A percentile compares a stretch with the other conserved stretches of the same genome.
phyloP scores from a whole-genome alignment of 805 yeast species.

The Metschnikowia matae region DNA sequence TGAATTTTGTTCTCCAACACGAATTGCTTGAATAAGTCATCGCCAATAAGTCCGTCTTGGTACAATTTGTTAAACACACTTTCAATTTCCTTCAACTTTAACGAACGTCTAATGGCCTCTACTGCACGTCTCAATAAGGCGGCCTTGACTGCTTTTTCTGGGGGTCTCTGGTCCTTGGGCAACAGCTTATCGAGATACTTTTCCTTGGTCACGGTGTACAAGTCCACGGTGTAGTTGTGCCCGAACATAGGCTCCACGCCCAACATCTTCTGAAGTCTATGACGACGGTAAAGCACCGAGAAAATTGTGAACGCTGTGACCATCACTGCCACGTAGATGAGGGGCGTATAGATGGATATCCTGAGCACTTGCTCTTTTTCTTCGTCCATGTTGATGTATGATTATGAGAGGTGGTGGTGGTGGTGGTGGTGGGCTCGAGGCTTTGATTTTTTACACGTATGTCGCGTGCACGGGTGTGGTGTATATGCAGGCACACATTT shows the following conservation, averaged over 20 bases:
- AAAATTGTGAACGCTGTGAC: constrained; percentile 64
- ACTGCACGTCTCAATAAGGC: constrained; percentile 62
- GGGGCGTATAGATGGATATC: constrained; percentile 55
- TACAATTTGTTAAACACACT: constrained; percentile 66
- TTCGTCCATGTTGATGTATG: constrained; percentile 12
- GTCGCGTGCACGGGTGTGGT: not conserved
- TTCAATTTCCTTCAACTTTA: constrained; percentile 77
- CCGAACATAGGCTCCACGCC: constrained; percentile 70
- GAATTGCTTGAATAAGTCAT: constrained; percentile 77
- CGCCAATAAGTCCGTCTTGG: constrained; percentile 88
- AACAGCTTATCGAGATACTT: constrained; percentile 38
- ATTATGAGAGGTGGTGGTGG: too few relatives aligned
- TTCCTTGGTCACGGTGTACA: constrained; percentile 57
- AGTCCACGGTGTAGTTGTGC: constrained; percentile 59
- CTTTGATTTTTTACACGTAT: constrained; percentile 2
- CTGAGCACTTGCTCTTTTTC: constrained; percentile 24
- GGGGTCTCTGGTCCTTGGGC: constrained; percentile 49
- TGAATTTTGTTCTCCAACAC: constrained; percentile 72
- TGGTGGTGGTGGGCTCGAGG: not conserved
- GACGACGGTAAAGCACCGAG: constrained; percentile 61
- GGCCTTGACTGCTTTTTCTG: constrained; percentile 69
- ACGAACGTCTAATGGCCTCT: constrained; percentile 79
- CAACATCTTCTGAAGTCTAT: constrained; percentile 49
- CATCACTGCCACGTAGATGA: constrained; percentile 68
- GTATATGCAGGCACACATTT: constrained; percentile 1